Percentiles rank a stretch among this genome's conserved stretches.
These are phyloP conservation scores for Geotrichum cucujoidarum DNA, from an alignment of 1,139 yeast genomes.

Conservation along the genomic window DNA sequence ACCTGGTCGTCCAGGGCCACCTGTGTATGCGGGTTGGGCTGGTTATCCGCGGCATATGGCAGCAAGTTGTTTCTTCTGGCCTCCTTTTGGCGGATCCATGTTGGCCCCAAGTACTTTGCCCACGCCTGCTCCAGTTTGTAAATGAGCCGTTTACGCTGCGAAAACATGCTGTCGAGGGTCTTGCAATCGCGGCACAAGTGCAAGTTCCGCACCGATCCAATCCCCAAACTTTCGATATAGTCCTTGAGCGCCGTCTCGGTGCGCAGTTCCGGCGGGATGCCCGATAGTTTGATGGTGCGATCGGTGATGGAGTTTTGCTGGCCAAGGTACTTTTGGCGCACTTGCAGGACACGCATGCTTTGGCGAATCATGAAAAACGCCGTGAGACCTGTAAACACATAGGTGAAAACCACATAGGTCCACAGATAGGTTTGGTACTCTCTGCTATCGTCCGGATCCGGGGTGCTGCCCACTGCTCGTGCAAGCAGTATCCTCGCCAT, in stretches of 20 bases:
- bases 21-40: slow-evolving; percentile 7
- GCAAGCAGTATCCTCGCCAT: neutral
- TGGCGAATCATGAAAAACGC: slow-evolving; percentile 58
- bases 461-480: neutral
- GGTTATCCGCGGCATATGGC: slow-evolving; percentile 15
- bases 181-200: slow-evolving; percentile 86
- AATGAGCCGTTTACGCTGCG: slow-evolving; percentile 51
- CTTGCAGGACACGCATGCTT: slow-evolving; percentile 64
- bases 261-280: slow-evolving; percentile 81
- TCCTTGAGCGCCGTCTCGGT: slow-evolving; percentile 61
- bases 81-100: slow-evolving; percentile 24
- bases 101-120: slow-evolving; percentile 61
- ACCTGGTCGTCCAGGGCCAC: slow-evolving; percentile 19
- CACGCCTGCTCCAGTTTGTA: slow-evolving; percentile 64
- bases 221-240: slow-evolving; percentile 70
- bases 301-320: slow-evolving; percentile 88
- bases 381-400: slow-evolving; percentile 70
- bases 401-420: slow-evolving; percentile 85
- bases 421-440: slow-evolving; percentile 45
- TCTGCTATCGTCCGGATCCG: slow-evolving; percentile 16
- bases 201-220: slow-evolving; percentile 73
- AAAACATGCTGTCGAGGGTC: slow-evolving; percentile 59
- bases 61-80: slow-evolving; percentile 7
- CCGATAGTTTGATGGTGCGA: slow-evolving; percentile 81
- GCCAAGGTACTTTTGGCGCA: slow-evolving; percentile 80